Base-by-base conservation (phyloP, 2,329 filamentous ascomycete genomes). In the Juglanconis sp. region DNA sequence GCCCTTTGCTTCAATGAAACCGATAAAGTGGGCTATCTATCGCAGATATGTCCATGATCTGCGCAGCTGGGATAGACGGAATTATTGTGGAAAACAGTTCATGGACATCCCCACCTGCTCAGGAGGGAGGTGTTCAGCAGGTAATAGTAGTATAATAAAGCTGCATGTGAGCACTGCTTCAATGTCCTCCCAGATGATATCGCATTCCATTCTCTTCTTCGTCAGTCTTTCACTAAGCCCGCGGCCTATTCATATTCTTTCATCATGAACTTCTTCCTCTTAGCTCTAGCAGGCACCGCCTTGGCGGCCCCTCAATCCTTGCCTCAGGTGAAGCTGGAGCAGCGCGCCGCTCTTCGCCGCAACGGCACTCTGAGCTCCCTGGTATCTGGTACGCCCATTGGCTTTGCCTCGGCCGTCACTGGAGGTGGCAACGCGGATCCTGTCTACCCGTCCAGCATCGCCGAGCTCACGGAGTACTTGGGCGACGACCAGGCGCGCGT, bases 401-500 rank as follows among this genome's bases (percentile, higher is more conserved):
- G 44, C 2, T 47, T 47, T 47, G 44, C 44, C 24, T 47, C 44
- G n/a, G 15, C n/a, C 44, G 44, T 47, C 15, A 47, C 44, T 47
- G 44, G 44, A 24, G 44, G 44, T 47, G 44, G 44, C 15, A n/a
- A 47, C 17, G 44, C 44, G 13, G 44, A 15, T 17, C 15, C 44
- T 30, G 44, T 47, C 44, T n/a, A 11, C 44, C 44, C 44, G 9
- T n/a, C 44, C 44, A 47, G n/a, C 44, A 47, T 7, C 44, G 44
- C n/a, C 4, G 44, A 47, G 17, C 44, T 47, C 44, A 30, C 24
- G 44, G 17, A n/a, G 13, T 88, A 86, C 73, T 79, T 88, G 6
- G 75, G 76, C 6, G 83, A 87, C 70, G 72, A 71, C 57, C 70
- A 75, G 30, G 66, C 84, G 13, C 80, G 83, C 24, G 80, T 82